These are phyloP conservation scores for Firmiana major DNA, from an alignment of 345 rosid genomes.

Conservation along the genomic window DNA sequence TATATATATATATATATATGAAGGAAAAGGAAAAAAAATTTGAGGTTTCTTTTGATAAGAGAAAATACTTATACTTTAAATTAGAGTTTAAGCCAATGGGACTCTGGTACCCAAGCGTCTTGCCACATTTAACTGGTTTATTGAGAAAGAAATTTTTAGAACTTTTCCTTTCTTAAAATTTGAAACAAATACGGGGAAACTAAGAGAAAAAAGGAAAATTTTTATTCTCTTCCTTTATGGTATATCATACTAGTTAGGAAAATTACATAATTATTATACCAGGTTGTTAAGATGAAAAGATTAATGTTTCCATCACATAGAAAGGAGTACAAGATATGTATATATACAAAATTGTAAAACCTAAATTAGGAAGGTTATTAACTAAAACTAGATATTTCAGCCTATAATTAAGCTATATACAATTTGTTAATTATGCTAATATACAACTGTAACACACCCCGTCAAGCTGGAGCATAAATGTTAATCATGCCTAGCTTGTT, in stretches of 20 bases:
- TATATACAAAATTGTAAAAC: too few relatives aligned
- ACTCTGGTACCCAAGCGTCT: not conserved
- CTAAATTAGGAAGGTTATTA: too few relatives aligned
- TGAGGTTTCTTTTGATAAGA: not conserved
- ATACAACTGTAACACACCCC: too few relatives aligned
- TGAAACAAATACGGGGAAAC: not conserved
- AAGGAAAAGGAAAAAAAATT: not conserved
- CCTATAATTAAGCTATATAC: too few relatives aligned
- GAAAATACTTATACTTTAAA: not conserved
- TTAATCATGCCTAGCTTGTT: too few relatives aligned
- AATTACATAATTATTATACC: not conserved
- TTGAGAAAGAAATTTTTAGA: not conserved
- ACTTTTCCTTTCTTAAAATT: not conserved
- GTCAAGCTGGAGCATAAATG: too few relatives aligned
- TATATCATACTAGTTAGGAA: not conserved
- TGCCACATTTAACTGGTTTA: not conserved
- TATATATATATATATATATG: too few relatives aligned
- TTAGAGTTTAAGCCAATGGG: not conserved
- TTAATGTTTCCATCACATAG: too few relatives aligned
- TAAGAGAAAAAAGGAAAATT: not conserved
- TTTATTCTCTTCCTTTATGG: not conserved
- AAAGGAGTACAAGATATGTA: too few relatives aligned
- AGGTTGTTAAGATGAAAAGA: too few relatives aligned
- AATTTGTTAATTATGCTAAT: too few relatives aligned
- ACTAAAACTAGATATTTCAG: too few relatives aligned